phyloP scores from a whole-genome alignment of 2,329 filamentous ascomycete genomes.

The Hypocrella siamensis region DNA sequence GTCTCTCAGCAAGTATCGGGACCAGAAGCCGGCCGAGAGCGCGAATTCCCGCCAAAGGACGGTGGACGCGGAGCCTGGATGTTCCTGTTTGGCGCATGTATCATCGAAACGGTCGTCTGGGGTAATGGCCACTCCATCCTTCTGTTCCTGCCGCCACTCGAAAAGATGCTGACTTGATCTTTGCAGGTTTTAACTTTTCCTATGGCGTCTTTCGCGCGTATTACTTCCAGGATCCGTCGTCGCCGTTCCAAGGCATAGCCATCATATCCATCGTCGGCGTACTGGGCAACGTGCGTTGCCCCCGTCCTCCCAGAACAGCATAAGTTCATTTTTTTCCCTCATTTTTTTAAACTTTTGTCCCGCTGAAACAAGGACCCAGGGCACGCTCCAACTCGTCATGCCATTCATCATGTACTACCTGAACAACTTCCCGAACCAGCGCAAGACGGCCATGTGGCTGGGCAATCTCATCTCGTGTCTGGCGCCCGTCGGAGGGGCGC shows the following conservation, averaged over 20 bases:
- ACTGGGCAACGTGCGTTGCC: background rate
- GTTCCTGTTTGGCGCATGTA: background rate
- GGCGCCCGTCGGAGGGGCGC: background rate
- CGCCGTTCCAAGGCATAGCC: background rate
- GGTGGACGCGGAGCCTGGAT: background rate
- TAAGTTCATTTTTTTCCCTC: no score
- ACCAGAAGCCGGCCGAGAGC: no score
- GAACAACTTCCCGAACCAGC: background rate
- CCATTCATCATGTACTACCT: background rate
- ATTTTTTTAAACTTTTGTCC: no score
- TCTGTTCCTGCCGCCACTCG: background rate
- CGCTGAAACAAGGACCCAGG: background rate
- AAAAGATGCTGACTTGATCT: background rate
- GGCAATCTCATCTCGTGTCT: background rate
- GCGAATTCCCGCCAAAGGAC: no score
- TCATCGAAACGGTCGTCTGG: background rate
- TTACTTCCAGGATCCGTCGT: background rate
- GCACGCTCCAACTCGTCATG: background rate
- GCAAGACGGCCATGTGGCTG: background rate
- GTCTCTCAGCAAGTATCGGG: no score
- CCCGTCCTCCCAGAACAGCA: background rate
- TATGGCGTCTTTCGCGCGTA: background rate
- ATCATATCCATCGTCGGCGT: background rate
- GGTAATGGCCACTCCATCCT: background rate
- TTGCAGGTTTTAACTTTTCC: background rate